Conservation (phyloP, 192 early-diverging fungal genomes). For the Podila epigama region DNA sequence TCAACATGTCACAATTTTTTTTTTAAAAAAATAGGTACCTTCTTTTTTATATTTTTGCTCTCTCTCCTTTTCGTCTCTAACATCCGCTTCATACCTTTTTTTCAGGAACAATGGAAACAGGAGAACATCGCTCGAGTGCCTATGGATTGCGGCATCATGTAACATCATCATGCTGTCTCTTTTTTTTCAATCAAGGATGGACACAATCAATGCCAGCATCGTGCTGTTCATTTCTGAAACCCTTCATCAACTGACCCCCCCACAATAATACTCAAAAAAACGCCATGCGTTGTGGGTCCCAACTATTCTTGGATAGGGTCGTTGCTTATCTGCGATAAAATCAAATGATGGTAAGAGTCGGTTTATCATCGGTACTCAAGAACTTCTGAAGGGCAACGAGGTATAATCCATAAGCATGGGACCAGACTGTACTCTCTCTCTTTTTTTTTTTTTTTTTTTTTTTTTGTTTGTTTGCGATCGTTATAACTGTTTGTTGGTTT, state of each 20-base stretch:
- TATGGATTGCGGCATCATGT: constrained; percentile 75
- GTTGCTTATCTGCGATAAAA: constrained; percentile 65
- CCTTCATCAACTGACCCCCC: neutral
- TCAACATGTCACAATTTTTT: neutral
- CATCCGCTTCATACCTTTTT: neutral
- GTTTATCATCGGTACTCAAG: constrained; percentile 77
- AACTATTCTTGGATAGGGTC: constrained; percentile 50
- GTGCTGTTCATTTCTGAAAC: neutral
- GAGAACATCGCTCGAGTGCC: constrained; percentile 58
- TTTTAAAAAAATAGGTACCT: neutral
- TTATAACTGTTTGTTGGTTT: too few relatives aligned
- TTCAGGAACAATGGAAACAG: constrained; percentile 26
- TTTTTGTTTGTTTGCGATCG: too few relatives aligned
- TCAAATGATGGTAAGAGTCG: constrained; percentile 70
- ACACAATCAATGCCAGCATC: too few relatives aligned
- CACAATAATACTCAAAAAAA: too few relatives aligned
- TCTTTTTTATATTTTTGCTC: neutral
- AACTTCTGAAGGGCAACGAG: constrained; percentile 65
- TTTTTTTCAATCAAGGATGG: too few relatives aligned
- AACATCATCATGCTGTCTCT: constrained; percentile 1
- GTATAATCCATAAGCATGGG: constrained; percentile 25
- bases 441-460: too few relatives aligned
- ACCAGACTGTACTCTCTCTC: too few relatives aligned
- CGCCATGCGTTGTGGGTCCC: too few relatives aligned
- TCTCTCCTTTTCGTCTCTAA: neutral